Percentiles rank a stretch among this genome's conserved stretches.
Evolutionary conservation across 1,284 basidiomycete species (phyloP).

Genomic region (Ustilago vetiveriae): DNA sequence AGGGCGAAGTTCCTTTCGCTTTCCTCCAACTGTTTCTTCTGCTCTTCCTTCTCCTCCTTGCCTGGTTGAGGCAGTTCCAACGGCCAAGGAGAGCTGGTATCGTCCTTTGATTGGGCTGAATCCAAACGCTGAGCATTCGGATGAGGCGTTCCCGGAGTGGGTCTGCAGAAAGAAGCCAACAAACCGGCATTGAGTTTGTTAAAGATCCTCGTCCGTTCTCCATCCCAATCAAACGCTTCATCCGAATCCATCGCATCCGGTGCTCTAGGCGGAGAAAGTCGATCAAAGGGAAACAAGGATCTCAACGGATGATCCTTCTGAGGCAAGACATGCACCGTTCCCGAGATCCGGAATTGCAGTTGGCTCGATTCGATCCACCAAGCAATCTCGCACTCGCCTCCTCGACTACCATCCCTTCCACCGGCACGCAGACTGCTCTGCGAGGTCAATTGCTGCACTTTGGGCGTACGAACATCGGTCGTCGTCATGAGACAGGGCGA

Average conservation of each 20-base stretch:
- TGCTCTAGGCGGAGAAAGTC: conserved; percentile 38
- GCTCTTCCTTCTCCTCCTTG: conserved; percentile 60
- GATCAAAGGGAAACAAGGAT: conserved; percentile 40
- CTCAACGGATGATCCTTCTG: conserved; percentile 35
- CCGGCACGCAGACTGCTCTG: conserved; percentile 38
- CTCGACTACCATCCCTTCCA: conserved; percentile 26
- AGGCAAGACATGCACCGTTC: conserved; percentile 65
- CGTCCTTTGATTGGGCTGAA: conserved; percentile 32
- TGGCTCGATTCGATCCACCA: conserved; percentile 67
- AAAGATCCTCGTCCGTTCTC: conserved; percentile 65
- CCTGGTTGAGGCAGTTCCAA: conserved; percentile 57
- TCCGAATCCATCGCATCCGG: conserved; percentile 26
- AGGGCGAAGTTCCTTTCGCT: conserved; percentile 63
- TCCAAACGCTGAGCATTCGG: conserved; percentile 31
- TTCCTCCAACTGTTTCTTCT: conserved; percentile 54
- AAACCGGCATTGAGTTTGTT: conserved; percentile 65
- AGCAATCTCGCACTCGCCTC: conserved; percentile 61
- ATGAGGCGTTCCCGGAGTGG: conserved; percentile 63
- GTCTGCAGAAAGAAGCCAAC: conserved; percentile 67
- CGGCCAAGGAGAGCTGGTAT: conserved; percentile 53
- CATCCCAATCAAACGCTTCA: conserved; percentile 65
- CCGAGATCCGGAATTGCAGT: conserved; percentile 66
- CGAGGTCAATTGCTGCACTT: conserved; percentile 60
- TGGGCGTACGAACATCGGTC: conserved; percentile 67
- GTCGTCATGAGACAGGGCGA: conserved; percentile 65